A percentile compares a stretch with the other conserved stretches of the same genome.
Conservation (phyloP, 148 eudicot genomes). For the Vaccinium vitisidaea region DNA sequence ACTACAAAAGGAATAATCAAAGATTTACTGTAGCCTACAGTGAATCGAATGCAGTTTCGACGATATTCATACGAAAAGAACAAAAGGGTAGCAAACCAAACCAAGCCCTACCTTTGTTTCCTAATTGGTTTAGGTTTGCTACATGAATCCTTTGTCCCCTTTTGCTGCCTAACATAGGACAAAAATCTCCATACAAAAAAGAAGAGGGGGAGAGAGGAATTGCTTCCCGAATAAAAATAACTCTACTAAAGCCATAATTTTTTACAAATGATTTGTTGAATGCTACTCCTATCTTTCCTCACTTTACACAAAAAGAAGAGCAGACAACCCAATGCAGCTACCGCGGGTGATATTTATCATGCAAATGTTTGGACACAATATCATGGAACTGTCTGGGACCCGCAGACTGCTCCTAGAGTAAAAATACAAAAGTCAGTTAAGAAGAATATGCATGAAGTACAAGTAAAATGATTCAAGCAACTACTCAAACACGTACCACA, state of each 20-base stretch:
- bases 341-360: background rate
- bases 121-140: background rate
- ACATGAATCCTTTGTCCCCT: background rate
- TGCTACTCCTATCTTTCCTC: background rate
- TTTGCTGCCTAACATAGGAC: background rate
- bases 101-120: background rate
- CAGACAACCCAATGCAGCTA: slow-evolving; percentile 2
- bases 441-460: background rate
- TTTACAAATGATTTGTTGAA: background rate
- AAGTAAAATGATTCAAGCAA: background rate
- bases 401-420: slow-evolving; percentile 16
- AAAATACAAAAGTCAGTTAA: background rate
- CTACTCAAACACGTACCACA: background rate
- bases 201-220: background rate
- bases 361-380: slow-evolving; percentile 9
- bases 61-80: background rate
- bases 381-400: slow-evolving; percentile 18
- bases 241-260: background rate
- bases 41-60: background rate
- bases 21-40: background rate
- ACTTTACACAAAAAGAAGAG: background rate
- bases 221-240: background rate
- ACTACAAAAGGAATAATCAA: background rate
- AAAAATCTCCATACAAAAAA: background rate
- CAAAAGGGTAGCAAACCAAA: background rate